A percentile compares a stretch with the other conserved stretches of the same genome.
These are phyloP conservation scores for Arthrinium puccinioides DNA, from an alignment of 2,329 filamentous ascomycete species.

Conservation along the genomic window DNA sequence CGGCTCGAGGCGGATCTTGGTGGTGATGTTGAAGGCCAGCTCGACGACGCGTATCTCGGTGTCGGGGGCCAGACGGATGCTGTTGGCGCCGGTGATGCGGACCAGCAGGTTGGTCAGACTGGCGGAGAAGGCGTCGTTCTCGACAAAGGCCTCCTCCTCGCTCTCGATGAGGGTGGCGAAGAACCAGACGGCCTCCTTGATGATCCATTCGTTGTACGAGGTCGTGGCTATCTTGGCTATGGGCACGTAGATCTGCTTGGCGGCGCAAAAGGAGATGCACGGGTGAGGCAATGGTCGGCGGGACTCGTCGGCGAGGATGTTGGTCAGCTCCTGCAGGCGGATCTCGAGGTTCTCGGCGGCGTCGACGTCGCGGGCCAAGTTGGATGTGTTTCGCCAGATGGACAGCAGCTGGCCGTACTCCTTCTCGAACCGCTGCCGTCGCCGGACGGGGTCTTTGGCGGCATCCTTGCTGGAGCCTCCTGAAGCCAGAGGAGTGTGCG, in stretches of 20 bases:
- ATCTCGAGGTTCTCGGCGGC: constrained; percentile 56
- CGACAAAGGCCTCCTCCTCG: constrained; percentile 91
- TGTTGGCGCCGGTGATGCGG: constrained; percentile 67
- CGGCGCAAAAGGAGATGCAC: constrained; percentile 80
- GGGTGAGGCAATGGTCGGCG: constrained; percentile 83
- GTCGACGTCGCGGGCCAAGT: constrained; percentile 52
- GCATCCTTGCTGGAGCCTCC: constrained; percentile 50
- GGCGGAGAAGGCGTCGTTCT: constrained; percentile 76
- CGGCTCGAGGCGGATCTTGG: constrained; percentile 88
- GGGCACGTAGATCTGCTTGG: constrained; percentile 81
- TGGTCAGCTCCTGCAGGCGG: constrained; percentile 56
- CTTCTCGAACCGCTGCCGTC: constrained; percentile 59
- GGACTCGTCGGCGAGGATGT: constrained; percentile 81
- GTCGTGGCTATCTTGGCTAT: constrained; percentile 84
- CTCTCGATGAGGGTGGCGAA: constrained; percentile 92
- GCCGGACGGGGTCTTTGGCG: constrained; percentile 55
- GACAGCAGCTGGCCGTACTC: constrained; percentile 56
- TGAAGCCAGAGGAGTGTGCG: constrained; percentile 51
- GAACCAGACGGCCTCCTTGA: constrained; percentile 76
- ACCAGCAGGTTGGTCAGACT: constrained; percentile 82
- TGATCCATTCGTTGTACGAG: constrained; percentile 77
- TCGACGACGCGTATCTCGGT: constrained; percentile 88
- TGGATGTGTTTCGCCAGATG: constrained; percentile 55
- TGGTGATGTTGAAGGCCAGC: constrained; percentile 89
- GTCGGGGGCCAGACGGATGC: constrained; percentile 66